These are phyloP conservation scores for Tylopilus cervinicoccineus DNA, from an alignment of 768 basidiomycete species.

Conservation along the genomic window DNA sequence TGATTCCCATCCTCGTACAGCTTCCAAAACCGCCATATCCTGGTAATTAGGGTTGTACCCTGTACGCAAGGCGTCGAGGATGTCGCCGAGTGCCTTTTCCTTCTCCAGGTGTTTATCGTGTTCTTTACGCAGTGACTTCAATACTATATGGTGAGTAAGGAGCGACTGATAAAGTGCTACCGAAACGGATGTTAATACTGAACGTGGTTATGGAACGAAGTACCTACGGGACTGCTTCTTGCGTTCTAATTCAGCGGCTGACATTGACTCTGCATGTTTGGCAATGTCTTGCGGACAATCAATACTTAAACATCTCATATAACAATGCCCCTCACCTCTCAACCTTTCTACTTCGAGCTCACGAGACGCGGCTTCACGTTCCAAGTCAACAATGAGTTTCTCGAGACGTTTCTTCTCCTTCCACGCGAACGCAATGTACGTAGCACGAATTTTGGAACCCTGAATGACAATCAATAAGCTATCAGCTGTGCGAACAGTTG, in stretches of 20 bases:
- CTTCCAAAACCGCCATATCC: constrained; percentile 98
- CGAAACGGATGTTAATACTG: not conserved
- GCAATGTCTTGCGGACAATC: constrained; percentile 56
- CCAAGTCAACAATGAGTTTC: constrained; percentile 48
- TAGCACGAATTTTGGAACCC: constrained; percentile 89
- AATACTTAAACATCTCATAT: not conserved
- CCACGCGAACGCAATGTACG: constrained; percentile 82
- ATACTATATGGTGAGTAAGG: constrained; percentile 64
- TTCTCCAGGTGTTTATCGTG: constrained; percentile 70
- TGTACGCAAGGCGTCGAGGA: constrained; percentile 73
- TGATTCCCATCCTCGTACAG: constrained; percentile 90
- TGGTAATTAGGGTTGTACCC: constrained; percentile 99
- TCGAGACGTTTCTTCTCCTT: constrained; percentile 88
- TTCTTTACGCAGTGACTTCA: constrained; percentile 73
- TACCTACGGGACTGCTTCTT: constrained; percentile 83
- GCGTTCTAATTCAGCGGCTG: constrained; percentile 75
- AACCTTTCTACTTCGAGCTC: constrained; percentile 73
- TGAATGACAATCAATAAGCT: constrained; percentile 27
- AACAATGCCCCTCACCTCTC: constrained; percentile 46
- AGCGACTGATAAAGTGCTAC: constrained; percentile 79
- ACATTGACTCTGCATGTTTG: constrained; percentile 71
- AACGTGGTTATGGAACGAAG: not conserved
- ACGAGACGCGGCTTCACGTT: constrained; percentile 54
- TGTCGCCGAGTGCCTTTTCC: constrained; percentile 74
- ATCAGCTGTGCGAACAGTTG: not conserved